Evolutionary conservation across 2,329 filamentous ascomycete genomes (phyloP).

Genomic region (Purpureocillium takamizusanense): DNA sequence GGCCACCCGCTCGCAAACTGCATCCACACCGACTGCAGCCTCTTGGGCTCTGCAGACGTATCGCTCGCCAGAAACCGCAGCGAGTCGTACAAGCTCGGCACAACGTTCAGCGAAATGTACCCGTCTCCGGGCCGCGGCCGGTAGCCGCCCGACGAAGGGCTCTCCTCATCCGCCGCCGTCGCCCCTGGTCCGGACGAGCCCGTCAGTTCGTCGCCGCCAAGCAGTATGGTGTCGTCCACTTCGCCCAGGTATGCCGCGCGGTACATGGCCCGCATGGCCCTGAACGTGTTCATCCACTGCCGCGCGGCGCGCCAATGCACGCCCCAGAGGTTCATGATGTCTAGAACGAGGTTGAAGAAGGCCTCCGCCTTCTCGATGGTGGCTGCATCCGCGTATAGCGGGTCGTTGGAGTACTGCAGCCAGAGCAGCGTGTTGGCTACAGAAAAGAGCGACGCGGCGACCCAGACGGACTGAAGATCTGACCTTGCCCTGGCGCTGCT

Average conservation of each 20-base stretch:
- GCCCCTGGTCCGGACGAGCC: neutral
- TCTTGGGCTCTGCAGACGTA: constrained; percentile 2
- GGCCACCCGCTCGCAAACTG: constrained; percentile 2
- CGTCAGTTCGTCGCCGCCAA: no score
- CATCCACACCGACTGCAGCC: constrained; percentile 4
- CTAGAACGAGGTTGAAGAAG: constrained; percentile 5
- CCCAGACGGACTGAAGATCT: constrained; percentile 10
- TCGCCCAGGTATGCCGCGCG: constrained; percentile 12
- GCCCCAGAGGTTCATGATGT: constrained; percentile 8
- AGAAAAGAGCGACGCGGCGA: constrained; percentile 9
- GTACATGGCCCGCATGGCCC: constrained; percentile 14
- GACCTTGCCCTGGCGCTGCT: neutral
- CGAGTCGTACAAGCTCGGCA: constrained; percentile 2
- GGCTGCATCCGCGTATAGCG: neutral
- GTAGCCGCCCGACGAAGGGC: neutral
- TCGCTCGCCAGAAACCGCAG: constrained; percentile 4
- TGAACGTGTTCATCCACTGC: constrained; percentile 11
- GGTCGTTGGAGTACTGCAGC: constrained; percentile 9
- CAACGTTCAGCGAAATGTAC: neutral
- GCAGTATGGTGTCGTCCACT: constrained; percentile 3
- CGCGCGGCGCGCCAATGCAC: constrained; percentile 5
- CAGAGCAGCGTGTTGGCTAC: constrained; percentile 12
- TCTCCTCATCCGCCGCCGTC: neutral
- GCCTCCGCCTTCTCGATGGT: constrained; percentile 1
- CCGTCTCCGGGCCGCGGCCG: constrained; percentile 3